These are phyloP conservation scores for Cocos nucifera DNA, from an alignment of 176 grass and related monocot genomes.

Conservation along the genomic window DNA sequence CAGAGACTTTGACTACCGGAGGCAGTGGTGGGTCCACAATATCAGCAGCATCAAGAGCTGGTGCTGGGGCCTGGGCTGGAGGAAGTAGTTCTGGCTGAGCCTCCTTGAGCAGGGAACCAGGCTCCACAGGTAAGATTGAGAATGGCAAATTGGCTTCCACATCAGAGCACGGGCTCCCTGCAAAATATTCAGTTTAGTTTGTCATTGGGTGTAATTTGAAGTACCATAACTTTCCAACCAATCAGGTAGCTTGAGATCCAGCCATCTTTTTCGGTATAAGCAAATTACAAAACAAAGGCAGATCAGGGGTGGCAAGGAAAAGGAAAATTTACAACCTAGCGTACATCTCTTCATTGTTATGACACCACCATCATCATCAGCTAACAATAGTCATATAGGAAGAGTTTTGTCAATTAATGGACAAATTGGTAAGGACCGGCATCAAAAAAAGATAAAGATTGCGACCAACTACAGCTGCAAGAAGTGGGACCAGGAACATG, in stretches of 20 bases:
- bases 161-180: constrained; percentile 80
- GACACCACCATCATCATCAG: too few species aligned
- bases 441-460: too few species aligned
- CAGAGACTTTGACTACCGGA: constrained; percentile 24
- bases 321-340: too few species aligned
- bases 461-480: too few species aligned
- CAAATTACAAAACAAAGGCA: too few species aligned
- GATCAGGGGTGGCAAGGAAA: too few species aligned
- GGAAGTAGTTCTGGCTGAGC: constrained; percentile 40
- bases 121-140: constrained; percentile 47
- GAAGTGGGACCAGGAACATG: too few species aligned
- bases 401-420: too few species aligned
- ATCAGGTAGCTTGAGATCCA: neutral
- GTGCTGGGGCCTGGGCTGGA: constrained; percentile 50
- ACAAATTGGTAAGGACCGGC: too few species aligned
- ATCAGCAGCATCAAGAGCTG: constrained; percentile 54
- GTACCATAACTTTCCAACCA: neutral
- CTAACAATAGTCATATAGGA: too few species aligned
- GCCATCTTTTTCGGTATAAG: too few species aligned
- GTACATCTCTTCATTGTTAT: too few species aligned
- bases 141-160: constrained; percentile 44
- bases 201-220: neutral
- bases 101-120: constrained; percentile 39
- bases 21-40: constrained; percentile 76
- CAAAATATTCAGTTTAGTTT: neutral